Conservation (phyloP, 2,329 filamentous ascomycete genomes). For the Peltaster fructicola region DNA sequence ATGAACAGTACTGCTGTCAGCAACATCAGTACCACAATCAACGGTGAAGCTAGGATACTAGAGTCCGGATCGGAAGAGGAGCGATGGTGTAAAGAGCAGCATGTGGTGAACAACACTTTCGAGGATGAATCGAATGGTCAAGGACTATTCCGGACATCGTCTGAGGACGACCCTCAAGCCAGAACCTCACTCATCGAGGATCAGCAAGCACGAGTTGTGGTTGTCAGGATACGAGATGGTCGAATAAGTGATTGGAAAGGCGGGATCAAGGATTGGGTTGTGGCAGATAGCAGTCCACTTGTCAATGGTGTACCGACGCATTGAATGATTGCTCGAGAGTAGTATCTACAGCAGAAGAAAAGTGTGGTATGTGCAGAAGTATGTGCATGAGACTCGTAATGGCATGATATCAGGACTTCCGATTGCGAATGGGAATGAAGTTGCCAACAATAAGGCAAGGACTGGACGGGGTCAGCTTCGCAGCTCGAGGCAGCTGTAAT, state of each 20-base stretch:
- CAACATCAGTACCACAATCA: constrained; percentile 84
- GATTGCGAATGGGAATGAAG: constrained; percentile 89
- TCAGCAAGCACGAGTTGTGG: constrained; percentile 71
- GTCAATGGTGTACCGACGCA: too few species aligned
- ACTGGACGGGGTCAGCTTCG: constrained; percentile 33
- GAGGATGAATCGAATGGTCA: constrained; percentile 7
- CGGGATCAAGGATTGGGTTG: constrained; percentile 63
- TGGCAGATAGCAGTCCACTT: too few species aligned
- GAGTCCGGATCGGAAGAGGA: constrained; percentile 63
- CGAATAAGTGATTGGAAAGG: constrained; percentile 92
- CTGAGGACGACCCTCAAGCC: constrained; percentile 9
- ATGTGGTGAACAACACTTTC: constrained; percentile 75
- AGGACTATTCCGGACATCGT: constrained; percentile 13
- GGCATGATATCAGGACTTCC: too few species aligned
- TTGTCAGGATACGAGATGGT: constrained; percentile 69
- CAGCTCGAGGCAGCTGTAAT: constrained; percentile 3
- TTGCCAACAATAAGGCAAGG: constrained; percentile 92
- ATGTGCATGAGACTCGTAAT: too few species aligned
- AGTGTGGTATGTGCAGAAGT: too few species aligned
- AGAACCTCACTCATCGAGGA: constrained; percentile 51
- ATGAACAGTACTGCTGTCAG: constrained; percentile 79
- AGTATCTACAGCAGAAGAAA: too few species aligned
- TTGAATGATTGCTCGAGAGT: too few species aligned
- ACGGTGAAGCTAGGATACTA: constrained; percentile 64
- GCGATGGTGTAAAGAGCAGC: constrained; percentile 60